Conservation (phyloP, 768 basidiomycete genomes). For the Trametes cubensis region DNA sequence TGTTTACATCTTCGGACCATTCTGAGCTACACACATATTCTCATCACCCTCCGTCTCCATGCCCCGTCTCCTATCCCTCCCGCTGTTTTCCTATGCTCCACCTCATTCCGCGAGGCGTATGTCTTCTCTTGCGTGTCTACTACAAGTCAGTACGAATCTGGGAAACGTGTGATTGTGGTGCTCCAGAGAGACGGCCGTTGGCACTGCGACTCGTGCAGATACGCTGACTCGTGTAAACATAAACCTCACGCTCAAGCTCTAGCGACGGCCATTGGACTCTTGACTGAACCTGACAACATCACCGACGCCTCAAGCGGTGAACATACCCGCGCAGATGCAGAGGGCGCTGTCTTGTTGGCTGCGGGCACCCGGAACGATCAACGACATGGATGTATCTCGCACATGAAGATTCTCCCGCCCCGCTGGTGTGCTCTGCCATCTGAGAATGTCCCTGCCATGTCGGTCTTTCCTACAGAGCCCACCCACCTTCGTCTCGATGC, state of each 20-base stretch:
- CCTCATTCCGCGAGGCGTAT: constrained; percentile 1
- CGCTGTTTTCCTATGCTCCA: not conserved
- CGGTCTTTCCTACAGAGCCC: not conserved
- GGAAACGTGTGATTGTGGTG: constrained; percentile 14
- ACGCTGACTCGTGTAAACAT: constrained; percentile 3
- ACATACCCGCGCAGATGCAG: not conserved
- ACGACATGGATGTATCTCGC: constrained; percentile 1
- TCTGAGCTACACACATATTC: not conserved
- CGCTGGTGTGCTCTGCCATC: constrained; percentile 11
- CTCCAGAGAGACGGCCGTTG: constrained; percentile 10
- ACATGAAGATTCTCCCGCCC: not conserved
- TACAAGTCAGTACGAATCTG: not conserved
- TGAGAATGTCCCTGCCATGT: not conserved
- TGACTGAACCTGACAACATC: not conserved
- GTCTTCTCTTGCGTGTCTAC: constrained; percentile 11
- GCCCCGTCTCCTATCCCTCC: not conserved
- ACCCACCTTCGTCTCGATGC: not conserved
- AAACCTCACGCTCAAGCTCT: constrained; percentile 2
- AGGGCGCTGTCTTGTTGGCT: not conserved
- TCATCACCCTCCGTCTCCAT: not conserved
- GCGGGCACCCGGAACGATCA: not conserved
- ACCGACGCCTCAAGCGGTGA: not conserved
- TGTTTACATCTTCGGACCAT: not conserved
- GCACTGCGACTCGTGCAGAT: constrained; percentile 12
- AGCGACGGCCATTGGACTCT: not conserved